These are phyloP conservation scores for Solanum paucissectum DNA, from an alignment of 257 asterid genomes.

Conservation along the genomic window DNA sequence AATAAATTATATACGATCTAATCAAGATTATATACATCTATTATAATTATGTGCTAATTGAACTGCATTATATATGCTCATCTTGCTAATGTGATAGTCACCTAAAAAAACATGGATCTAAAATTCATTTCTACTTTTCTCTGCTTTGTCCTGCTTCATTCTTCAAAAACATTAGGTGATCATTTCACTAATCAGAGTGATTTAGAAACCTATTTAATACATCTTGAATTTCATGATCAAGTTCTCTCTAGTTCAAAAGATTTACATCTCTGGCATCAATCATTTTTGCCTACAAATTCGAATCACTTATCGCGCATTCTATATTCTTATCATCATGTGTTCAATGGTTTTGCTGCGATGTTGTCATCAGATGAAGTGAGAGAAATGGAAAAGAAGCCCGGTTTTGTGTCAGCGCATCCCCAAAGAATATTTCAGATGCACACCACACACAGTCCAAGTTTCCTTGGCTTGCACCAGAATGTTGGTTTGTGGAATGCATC, in stretches of 20 bases:
- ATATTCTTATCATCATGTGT: neutral
- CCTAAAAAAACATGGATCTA: neutral
- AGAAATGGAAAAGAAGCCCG: neutral
- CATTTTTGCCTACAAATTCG: neutral
- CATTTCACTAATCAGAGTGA: neutral
- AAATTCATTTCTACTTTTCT: neutral
- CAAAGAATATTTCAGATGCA: neutral
- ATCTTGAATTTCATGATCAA: neutral
- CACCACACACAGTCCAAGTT: neutral
- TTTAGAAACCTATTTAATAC: neutral
- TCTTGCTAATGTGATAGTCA: neutral
- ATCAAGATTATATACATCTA: neutral
- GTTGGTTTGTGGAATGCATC: neutral
- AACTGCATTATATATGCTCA: neutral
- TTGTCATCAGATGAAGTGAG: neutral
- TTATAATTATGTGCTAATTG: neutral
- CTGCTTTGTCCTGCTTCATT: neutral
- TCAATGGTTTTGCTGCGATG: neutral
- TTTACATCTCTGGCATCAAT: neutral
- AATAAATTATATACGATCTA: neutral
- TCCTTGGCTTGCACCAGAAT: neutral
- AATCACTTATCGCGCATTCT: neutral
- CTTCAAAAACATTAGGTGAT: neutral
- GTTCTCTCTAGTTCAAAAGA: neutral
- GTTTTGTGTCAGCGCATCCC: neutral